Percentiles rank a stretch among this genome's conserved stretches.
These are phyloP conservation scores for Medicago arabica DNA, from an alignment of 306 rosid genomes.

Conservation along the genomic window DNA sequence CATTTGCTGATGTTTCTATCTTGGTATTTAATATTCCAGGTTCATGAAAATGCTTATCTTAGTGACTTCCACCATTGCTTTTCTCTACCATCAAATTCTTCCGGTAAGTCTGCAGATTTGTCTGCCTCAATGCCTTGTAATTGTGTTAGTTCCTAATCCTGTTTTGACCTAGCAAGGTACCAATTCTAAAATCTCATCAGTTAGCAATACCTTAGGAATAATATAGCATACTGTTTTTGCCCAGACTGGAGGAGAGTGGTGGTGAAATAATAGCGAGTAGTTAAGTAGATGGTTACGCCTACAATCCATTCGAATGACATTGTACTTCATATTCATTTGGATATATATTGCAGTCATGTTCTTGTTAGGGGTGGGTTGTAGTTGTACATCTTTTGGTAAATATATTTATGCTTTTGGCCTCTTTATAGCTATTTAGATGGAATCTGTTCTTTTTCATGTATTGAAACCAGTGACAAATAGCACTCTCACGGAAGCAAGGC, in stretches of 20 bases:
- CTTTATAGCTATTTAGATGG: conserved; percentile 16
- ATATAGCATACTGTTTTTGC: conserved; percentile 4
- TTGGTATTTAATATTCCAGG: conserved; percentile 61
- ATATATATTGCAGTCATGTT: background rate
- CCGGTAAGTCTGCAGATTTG: conserved; percentile 53
- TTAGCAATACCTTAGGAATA: conserved; percentile 21
- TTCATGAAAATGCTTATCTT: conserved; percentile 92
- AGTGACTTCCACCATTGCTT: conserved; percentile 94
- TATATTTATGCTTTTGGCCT: conserved; percentile 32
- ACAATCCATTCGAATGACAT: conserved; percentile 22
- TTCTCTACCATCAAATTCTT: conserved; percentile 75
- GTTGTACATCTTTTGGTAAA: conserved; percentile 19
- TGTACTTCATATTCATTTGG: conserved; percentile 17
- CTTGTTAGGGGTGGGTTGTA: conserved; percentile 30
- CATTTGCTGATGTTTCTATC: conserved; percentile 27
- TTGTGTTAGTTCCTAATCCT: conserved; percentile 28
- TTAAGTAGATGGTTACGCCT: conserved; percentile 3
- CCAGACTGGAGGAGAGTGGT: conserved; percentile 3
- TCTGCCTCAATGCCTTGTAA: background rate
- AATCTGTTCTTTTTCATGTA: conserved; percentile 28
- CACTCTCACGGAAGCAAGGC: conserved; percentile 68
- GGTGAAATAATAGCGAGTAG: conserved; percentile 15
- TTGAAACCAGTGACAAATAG: conserved; percentile 54
- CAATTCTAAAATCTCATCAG: conserved; percentile 23
- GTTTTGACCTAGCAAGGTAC: conserved; percentile 22